Percentiles rank a stretch among this genome's conserved stretches.
Conservation (phyloP, 2,329 filamentous ascomycete species). For the Penicillium digitatum region DNA sequence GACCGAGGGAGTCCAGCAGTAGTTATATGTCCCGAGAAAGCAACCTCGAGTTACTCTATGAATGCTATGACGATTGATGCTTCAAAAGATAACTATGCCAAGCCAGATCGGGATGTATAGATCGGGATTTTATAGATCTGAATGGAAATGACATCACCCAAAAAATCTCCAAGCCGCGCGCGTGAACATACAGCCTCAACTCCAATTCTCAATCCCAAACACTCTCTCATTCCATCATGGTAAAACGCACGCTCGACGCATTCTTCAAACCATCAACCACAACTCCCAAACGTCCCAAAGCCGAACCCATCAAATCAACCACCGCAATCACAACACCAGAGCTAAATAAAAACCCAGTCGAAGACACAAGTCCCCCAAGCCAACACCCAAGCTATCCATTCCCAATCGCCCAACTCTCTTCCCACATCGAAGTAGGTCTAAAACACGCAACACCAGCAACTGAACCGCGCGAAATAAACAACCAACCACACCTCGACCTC, state of each 20-base stretch:
- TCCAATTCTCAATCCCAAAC: neutral
- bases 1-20: constrained; percentile 33
- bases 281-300: constrained; percentile 37
- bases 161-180: neutral
- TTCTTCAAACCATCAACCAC: constrained; percentile 60
- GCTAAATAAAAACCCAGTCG: neutral
- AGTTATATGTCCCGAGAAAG: neutral
- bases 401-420: constrained; percentile 48
- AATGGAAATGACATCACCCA: constrained; percentile 16
- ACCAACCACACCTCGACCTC: constrained; percentile 68
- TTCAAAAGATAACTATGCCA: neutral
- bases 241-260: constrained; percentile 62
- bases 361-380: constrained; percentile 25
- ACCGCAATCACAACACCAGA: neutral
- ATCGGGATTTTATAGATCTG: constrained; percentile 13
- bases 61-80: neutral
- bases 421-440: constrained; percentile 30
- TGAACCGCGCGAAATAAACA: constrained; percentile 55
- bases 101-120: constrained; percentile 9
- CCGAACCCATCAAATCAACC: constrained; percentile 13
- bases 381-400: constrained; percentile 53
- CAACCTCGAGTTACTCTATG: neutral
- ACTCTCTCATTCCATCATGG: constrained; percentile 20
- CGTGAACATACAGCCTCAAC: neutral
- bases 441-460: constrained; percentile 46